Evolutionary conservation across 73 alveolate genomes (phyloP).

Genomic region (Paramecium sonneborni): DNA sequence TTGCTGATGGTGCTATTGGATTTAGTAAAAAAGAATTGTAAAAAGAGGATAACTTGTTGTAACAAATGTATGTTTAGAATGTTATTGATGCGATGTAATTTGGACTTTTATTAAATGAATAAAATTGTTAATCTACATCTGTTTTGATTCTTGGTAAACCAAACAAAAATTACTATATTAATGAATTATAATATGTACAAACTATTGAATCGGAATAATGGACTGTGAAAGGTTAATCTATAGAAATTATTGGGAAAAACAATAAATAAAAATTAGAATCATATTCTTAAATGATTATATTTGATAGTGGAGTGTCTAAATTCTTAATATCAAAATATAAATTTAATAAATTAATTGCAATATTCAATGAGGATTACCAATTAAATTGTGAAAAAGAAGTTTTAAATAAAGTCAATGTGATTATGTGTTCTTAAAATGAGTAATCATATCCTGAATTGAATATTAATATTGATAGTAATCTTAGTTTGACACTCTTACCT

Average conservation of each 20-base stretch:
- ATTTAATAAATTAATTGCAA: background rate
- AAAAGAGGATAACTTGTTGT: background rate
- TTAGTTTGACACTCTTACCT: background rate
- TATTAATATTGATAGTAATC: background rate
- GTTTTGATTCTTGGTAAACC: background rate
- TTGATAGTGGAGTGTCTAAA: background rate
- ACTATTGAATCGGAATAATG: background rate
- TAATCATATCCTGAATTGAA: background rate
- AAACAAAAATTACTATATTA: background rate
- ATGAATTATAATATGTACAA: background rate
- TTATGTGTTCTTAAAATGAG: background rate
- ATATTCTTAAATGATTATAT: background rate
- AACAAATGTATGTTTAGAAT: background rate
- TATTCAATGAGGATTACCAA: background rate
- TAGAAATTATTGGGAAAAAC: background rate
- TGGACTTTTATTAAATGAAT: background rate
- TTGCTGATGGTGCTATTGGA: background rate
- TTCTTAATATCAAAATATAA: background rate
- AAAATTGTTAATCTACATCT: background rate
- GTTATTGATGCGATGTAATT: background rate
- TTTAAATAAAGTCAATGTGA: background rate
- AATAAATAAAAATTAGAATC: background rate
- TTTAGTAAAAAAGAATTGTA: background rate
- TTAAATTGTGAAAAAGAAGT: background rate
- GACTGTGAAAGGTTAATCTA: background rate